Evolutionary conservation across 176 grass and related monocot species (phyloP).

Genomic region (Saccharum officinarum): DNA sequence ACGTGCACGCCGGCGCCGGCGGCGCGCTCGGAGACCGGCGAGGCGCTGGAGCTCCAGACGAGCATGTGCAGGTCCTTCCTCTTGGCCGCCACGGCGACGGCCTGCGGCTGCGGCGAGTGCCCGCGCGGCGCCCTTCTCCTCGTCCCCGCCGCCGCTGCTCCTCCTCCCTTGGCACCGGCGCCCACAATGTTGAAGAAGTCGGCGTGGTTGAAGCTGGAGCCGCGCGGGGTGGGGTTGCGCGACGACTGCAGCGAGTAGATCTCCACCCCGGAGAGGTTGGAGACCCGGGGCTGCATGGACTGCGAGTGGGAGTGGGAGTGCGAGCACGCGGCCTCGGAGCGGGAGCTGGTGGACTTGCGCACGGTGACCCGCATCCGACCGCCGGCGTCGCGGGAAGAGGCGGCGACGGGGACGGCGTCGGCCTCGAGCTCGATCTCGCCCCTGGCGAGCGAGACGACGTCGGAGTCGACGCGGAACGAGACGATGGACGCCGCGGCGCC

Average conservation of each 20-base stretch:
- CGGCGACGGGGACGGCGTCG: conserved; percentile 45
- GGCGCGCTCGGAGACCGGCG: conserved; percentile 77
- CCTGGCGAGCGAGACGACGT: conserved; percentile 75
- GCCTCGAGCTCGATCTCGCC: conserved; percentile 53
- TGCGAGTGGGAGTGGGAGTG: conserved; percentile 47
- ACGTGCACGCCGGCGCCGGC: conserved; percentile 38
- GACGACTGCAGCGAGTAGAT: conserved; percentile 94
- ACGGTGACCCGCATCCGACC: conserved; percentile 69
- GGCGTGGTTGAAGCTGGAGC: conserved; percentile 86
- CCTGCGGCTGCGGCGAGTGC: conserved; percentile 45
- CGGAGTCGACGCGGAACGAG: conserved; percentile 87
- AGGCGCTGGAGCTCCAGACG: conserved; percentile 99
- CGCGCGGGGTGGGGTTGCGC: conserved; percentile 80
- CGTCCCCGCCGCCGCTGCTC: conserved; percentile 34
- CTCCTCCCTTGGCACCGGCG: conserved; percentile 19
- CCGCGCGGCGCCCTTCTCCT: conserved; percentile 58
- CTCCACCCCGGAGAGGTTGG: conserved; percentile 85
- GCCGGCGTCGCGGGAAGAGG: conserved; percentile 21
- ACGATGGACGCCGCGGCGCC: conserved; percentile 71
- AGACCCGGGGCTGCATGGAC: conserved; percentile 57
- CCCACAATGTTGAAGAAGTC: conserved; percentile 89
- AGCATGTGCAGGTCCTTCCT: conserved; percentile 97
- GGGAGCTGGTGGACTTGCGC: conserved; percentile 72
- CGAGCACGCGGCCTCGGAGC: conserved; percentile 60
- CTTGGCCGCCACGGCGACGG: conserved; percentile 31